phyloP scores from a whole-genome alignment of 106 monocot species.

The Cymbidium sinense region DNA sequence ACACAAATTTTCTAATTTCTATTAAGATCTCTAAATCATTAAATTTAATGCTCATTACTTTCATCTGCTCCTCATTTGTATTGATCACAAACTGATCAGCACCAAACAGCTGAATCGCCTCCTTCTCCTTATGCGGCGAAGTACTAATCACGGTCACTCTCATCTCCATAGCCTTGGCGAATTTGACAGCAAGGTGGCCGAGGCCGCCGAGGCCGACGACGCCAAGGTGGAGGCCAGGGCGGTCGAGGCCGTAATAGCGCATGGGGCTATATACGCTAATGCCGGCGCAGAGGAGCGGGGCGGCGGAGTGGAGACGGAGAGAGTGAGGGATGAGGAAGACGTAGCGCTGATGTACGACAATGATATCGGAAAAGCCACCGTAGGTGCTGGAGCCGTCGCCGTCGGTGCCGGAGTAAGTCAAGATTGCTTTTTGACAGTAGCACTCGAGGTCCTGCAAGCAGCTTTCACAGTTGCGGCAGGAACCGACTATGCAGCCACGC shows the following conservation, averaged over 20 bases:
- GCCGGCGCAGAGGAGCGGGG: no score
- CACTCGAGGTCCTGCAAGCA: background rate
- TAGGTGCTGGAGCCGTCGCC: background rate
- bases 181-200: conserved; percentile 20
- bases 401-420: background rate
- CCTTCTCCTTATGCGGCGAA: conserved; percentile 15
- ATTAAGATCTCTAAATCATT: background rate
- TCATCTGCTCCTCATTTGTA: conserved; percentile 10
- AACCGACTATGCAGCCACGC: conserved; percentile 2
- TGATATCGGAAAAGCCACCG: conserved; percentile 26
- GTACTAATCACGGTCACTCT: conserved; percentile 22
- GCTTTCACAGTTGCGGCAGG: background rate
- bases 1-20: background rate
- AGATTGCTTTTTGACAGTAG: background rate
- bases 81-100: conserved; percentile 22
- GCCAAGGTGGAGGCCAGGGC: conserved; percentile 7
- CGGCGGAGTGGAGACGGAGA: background rate
- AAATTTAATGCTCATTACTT: conserved; percentile 5
- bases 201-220: conserved; percentile 20
- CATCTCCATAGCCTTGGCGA: conserved; percentile 19
- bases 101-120: conserved; percentile 12
- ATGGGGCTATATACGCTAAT: conserved; percentile 22
- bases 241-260: conserved; percentile 12
- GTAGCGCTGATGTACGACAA: conserved; percentile 20
- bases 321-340: background rate